Base-by-base conservation (phyloP, 192 early-diverging fungal genomes). In the Spinellus fusiger region DNA sequence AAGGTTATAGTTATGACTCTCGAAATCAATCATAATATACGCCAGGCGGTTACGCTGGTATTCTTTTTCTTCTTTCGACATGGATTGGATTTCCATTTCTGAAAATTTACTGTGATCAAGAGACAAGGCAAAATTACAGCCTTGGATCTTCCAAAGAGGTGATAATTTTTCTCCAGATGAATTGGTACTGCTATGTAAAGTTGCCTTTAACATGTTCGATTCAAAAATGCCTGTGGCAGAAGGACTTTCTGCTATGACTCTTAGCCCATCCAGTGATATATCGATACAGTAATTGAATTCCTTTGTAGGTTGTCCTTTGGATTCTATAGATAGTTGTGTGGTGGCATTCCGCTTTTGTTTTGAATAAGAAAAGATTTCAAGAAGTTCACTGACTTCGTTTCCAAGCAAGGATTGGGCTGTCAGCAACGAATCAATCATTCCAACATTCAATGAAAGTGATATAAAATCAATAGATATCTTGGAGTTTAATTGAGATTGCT, bases 341-440 rank as follows among this genome's bases (percentile, higher is more conserved):
- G 9, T 65, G 58, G n/a, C 55, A 15, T 54, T 76, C 66, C 49
- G 23, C 13, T 38, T 52, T 34, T 54, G 52, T 32, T 65, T 71
- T 9, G 69, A 65, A 31, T 71, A 71, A 20, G 69, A 53, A 6
- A 88, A 61, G 7, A 87, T 75, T 33, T 91, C 87, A 12, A 89
- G 61, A 26, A 89, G 62, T 54, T 93, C 91, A 62, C 83, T 92
- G 31, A 88, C 53, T 73, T 93, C 91, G 25, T 73, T 81, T 25
- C 86, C 87, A 52, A 93, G 61, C 4, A 89, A 70, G 4, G 84
- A 85, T 37, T 92, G 89, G 3, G 89, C 80, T 1, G 88, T 93
- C 18, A 92, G 61, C n/a, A 93, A 70, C 61, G 89, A 86, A 47
- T 92, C 89, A 52, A 93, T 64, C 62, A 93, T 76, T 53, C 83